Evolutionary conservation across 495 filamentous ascomycete species (phyloP).

Genomic region (Cryomyces antarcticus): DNA sequence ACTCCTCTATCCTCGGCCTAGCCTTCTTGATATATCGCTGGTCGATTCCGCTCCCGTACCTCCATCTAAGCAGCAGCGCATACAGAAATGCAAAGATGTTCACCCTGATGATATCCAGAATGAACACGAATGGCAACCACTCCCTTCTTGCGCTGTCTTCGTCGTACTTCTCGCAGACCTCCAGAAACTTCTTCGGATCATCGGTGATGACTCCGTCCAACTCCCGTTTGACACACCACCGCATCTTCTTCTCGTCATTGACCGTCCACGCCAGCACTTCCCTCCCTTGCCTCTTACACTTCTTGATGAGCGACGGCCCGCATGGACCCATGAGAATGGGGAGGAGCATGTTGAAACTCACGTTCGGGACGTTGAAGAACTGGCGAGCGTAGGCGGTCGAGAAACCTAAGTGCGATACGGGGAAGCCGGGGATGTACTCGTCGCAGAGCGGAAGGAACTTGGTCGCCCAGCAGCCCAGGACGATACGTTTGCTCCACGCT

Average conservation of each 20-base stretch:
- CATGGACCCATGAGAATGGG: slow-evolving; percentile 39
- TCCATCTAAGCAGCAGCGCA: neutral
- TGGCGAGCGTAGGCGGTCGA: slow-evolving; percentile 45
- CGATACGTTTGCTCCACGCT: slow-evolving; percentile 50
- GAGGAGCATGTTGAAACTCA: slow-evolving; percentile 59
- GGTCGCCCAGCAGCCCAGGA: slow-evolving; percentile 64
- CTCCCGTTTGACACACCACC: slow-evolving; percentile 38
- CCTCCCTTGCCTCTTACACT: slow-evolving; percentile 31
- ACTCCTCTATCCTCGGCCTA: neutral
- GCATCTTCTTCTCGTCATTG: slow-evolving; percentile 53
- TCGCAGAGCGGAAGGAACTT: slow-evolving; percentile 39
- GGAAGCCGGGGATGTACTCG: slow-evolving; percentile 43
- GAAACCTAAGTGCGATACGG: slow-evolving; percentile 52
- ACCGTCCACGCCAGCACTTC: slow-evolving; percentile 69
- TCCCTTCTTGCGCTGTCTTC: neutral
- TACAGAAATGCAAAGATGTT: neutral
- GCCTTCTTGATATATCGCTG: slow-evolving; percentile 4
- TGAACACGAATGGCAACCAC: neutral
- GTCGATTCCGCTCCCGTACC: neutral
- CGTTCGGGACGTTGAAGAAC: slow-evolving; percentile 39
- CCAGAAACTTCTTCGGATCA: slow-evolving; percentile 30
- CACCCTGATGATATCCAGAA: neutral
- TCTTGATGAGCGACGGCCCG: slow-evolving; percentile 41
- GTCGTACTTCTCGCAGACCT: slow-evolving; percentile 19
- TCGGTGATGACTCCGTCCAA: slow-evolving; percentile 38